Evolutionary conservation across 495 filamentous ascomycete genomes (phyloP), one percentile per base, ranked within the genome.

Genomic region (Hypoxylon lienhwacheense): DNA sequence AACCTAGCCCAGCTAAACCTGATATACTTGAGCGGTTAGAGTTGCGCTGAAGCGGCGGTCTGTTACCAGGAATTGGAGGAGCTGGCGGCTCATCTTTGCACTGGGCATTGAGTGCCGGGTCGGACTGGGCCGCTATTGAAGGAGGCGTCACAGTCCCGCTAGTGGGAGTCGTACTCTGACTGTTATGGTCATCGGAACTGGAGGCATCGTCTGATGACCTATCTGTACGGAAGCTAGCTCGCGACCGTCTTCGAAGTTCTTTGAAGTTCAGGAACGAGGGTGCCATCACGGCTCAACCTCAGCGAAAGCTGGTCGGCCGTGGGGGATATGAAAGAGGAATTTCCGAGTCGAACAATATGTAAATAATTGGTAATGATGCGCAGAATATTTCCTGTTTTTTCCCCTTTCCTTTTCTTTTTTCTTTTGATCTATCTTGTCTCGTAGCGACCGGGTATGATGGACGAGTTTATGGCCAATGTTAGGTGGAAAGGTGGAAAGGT

Each of bases 171-270:
- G 68, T 70, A 31, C 68, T 61, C 35, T 71, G 66, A 40, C 65
- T 66, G 7, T 62, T 49, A 16, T 82, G 71, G 57, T 80, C 71
- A 33, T 72, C 67, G 40, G 75, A 71, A 61, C 77, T 81, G 10
- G 82, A 78, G 16, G 66, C 65, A 44, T 81, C 78, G 36, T n/a
- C n/a, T n/a, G 76, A 78, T 16, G 81, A 80, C 29, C 73, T 74
- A 32, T 77, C 75, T 21, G 79, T 77, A 43, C 73, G 73, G 70
- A 88, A 81, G 73, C 77, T 85, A 45, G 85, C 79, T 65, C 77
- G 84, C 58, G 87, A 87, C 48, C 83, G 83, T 59, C 89, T 81
- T 57, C 88, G 85, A 40, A 95, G 70, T 55, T 88, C 81, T 66
- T 85, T 90, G 69, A 78, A 68, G 41, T 67, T 76, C 21, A 95